Conservation (phyloP, 1,284 basidiomycete genomes). For the Trichosporon faecale region DNA sequence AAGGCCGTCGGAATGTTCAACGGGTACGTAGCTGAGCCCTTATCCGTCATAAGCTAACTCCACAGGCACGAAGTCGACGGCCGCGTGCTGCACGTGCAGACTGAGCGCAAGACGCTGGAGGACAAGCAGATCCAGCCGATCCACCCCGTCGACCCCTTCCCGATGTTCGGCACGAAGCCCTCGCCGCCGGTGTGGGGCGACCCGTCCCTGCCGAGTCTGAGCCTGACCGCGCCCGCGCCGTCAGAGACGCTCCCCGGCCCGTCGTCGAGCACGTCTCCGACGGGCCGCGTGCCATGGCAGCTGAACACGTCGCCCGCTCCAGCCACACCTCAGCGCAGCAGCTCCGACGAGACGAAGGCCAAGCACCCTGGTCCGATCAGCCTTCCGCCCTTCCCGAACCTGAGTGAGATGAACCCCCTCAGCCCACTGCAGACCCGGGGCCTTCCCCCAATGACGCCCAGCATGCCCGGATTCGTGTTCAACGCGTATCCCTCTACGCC, state of each 20-base stretch:
- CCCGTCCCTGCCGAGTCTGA: not conserved
- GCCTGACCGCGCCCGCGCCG: not conserved
- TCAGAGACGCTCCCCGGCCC: not conserved
- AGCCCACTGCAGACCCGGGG: constrained; percentile 45
- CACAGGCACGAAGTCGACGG: constrained; percentile 45
- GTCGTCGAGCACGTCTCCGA: constrained; percentile 15
- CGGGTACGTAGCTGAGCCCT: constrained; percentile 65
- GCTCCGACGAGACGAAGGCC: constrained; percentile 6
- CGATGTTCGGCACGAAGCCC: constrained; percentile 16
- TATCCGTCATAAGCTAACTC: not conserved
- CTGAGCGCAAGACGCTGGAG: constrained; percentile 39
- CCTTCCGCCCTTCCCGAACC: constrained; percentile 41
- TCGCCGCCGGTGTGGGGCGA: constrained; percentile 16
- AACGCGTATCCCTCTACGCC: constrained; percentile 52
- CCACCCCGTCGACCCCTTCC: constrained; percentile 25
- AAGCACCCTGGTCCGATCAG: constrained; percentile 46
- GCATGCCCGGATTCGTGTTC: constrained; percentile 54
- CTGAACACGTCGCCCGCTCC: constrained; percentile 26
- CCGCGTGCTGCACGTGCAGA: constrained; percentile 41
- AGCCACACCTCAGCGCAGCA: constrained; percentile 4
- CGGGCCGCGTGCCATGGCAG: constrained; percentile 29
- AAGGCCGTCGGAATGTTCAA: constrained; percentile 81
- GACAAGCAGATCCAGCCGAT: constrained; percentile 25
- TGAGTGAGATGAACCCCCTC: constrained; percentile 38
- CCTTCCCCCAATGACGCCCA: constrained; percentile 53